phyloP scores from a whole-genome alignment of 2,329 filamentous ascomycete species.

The Aureobasidium sp. region DNA sequence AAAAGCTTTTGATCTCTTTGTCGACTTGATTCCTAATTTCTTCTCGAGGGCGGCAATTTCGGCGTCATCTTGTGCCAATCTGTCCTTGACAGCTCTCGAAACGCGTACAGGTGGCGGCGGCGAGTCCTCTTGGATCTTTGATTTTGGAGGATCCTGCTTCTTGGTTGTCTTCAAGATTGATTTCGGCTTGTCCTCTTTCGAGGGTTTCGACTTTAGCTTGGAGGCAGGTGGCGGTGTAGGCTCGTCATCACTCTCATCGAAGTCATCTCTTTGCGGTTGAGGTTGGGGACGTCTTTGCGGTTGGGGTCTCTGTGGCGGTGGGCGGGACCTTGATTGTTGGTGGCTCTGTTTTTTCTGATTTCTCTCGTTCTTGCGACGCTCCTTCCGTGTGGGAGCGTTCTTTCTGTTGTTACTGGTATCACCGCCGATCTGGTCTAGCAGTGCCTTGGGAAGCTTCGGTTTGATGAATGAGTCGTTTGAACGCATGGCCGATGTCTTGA shows the following conservation, averaged over 20 bases:
- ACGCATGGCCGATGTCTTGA: conserved; percentile 23
- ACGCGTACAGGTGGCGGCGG: conserved; percentile 17
- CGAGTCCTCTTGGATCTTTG: conserved; percentile 1
- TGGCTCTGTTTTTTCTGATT: conserved; percentile 47
- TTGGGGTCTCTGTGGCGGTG: conserved; percentile 9
- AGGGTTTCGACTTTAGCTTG: conserved; percentile 12
- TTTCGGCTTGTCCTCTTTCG: conserved; percentile 23
- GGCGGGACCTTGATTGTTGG: conserved; percentile 11
- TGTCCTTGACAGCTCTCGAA: conserved; percentile 45
- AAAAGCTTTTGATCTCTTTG: conserved; percentile 63
- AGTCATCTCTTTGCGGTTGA: conserved; percentile 20
- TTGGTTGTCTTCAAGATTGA: conserved; percentile 27
- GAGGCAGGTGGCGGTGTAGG: conserved; percentile 18
- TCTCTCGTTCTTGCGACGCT: conserved; percentile 56
- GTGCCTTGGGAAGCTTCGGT: conserved; percentile 37
- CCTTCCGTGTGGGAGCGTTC: conserved; percentile 21
- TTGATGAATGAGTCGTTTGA: conserved; percentile 20
- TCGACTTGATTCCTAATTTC: conserved; percentile 72
- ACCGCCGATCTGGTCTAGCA: conserved; percentile 36
- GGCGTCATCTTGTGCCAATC: conserved; percentile 70
- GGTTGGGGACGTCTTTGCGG: conserved; percentile 14
- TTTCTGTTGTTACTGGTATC: conserved; percentile 16
- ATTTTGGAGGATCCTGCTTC: conserved; percentile 7
- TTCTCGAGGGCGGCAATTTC: conserved; percentile 84
- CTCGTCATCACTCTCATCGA: conserved; percentile 23